Evolutionary conservation across 2,329 filamentous ascomycete species (phyloP), one percentile per base, ranked within the genome.

Genomic region (Nigrograna mackinnonii): DNA sequence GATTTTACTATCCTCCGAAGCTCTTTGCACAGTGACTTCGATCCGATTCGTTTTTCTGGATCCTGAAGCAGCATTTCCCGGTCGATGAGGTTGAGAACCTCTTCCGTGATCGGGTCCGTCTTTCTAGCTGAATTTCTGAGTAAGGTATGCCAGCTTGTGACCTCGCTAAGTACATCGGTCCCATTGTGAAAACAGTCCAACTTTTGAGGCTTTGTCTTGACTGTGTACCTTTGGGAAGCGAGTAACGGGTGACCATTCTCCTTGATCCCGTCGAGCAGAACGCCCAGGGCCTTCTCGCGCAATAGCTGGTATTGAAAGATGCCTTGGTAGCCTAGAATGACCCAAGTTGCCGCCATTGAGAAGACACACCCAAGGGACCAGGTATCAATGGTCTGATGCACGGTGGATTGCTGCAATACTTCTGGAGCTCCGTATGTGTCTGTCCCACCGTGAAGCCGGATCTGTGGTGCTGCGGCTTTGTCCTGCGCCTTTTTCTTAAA

Each of bases 331-430:
- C 69, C 70, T 2, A 70, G 41, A 0, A 68, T 58, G 5, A 67
- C 51, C 57, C 68, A 73, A 0, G 69, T 70, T 2, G 69, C 70
- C 4, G 65, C 62, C 1, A 67, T 48, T 0, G 70, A 72, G 17
- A 72, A 47, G 1, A 73, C 67, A 32, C 70, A 73, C 0, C 55
- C 55, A 19, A 54, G 44, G 1, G 70, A 72, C 71, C 71, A 74
- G 0, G 59, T 64, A 35, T 74, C 71, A 7, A 67, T 70, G 1
- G 47, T 52, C 41, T 67, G 67, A n/a, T 49, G 42, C 1, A 67
- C 54, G 2, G 32, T 33, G 12, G 45, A 47, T 5, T n/a, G n/a
- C n/a, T n/a, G n/a, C n/a, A n/a, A n/a, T n/a, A n/a, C n/a, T n/a
- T n/a, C n/a, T n/a, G n/a, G n/a, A 51, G n/a, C 52, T 72, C 69